A percentile compares a stretch with the other conserved stretches of the same genome.
Evolutionary conservation across 129 eudicot genomes (phyloP).

Genomic region (Helianthus tuberosus): DNA sequence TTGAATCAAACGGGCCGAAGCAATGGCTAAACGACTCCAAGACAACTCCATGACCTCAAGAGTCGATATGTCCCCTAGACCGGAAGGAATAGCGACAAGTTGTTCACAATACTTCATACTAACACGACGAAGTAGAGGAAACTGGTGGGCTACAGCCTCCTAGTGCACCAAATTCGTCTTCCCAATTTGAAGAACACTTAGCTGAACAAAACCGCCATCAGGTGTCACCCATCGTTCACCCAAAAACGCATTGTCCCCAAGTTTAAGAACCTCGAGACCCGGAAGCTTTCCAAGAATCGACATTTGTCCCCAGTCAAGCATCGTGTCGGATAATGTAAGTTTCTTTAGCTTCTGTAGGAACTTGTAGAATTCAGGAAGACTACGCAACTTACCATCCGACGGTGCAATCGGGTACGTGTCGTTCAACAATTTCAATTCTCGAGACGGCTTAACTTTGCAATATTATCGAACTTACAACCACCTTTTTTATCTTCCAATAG

Average conservation of each 20-base stretch:
- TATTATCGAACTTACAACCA: constrained; percentile 29
- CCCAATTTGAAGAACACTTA: too few relatives aligned
- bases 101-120: too few relatives aligned
- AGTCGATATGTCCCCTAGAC: too few relatives aligned
- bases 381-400: constrained; percentile 5
- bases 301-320: constrained; percentile 55
- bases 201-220: background rate
- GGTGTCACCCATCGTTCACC: constrained; percentile 50
- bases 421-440: constrained; percentile 49
- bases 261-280: constrained; percentile 55
- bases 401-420: constrained; percentile 40
- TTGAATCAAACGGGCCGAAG: too few relatives aligned
- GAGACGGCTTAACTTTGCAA: constrained; percentile 36
- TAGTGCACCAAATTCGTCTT: too few relatives aligned
- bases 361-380: constrained; percentile 30
- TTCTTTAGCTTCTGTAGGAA: constrained; percentile 37
- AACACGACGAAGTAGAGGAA: too few relatives aligned
- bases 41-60: too few relatives aligned
- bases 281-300: constrained; percentile 41
- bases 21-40: too few relatives aligned
- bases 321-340: constrained; percentile 41
- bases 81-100: too few relatives aligned
- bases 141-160: too few relatives aligned
- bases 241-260: constrained; percentile 46
- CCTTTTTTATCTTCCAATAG: constrained; percentile 40